Evolutionary conservation across 2,329 filamentous ascomycete species (phyloP).

Genomic region (Pestalotiopsis sp.): DNA sequence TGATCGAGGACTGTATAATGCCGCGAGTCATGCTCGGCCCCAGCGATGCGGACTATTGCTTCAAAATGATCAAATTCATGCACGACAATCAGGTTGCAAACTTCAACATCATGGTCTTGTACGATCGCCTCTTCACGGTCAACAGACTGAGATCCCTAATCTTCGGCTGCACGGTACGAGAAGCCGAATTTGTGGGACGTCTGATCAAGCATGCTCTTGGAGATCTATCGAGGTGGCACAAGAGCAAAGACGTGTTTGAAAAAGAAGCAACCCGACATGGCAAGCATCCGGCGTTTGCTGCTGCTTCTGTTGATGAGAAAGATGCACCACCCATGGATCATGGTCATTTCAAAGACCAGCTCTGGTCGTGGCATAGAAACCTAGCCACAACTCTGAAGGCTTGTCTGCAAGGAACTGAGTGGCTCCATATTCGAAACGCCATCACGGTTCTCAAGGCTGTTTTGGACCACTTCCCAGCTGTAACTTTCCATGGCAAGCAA

Average conservation of each 20-base stretch:
- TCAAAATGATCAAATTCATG: slow-evolving; percentile 82
- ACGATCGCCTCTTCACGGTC: slow-evolving; percentile 81
- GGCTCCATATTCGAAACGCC: slow-evolving; percentile 97
- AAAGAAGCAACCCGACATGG: slow-evolving; percentile 71
- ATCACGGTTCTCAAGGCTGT: slow-evolving; percentile 85
- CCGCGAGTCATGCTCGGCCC: slow-evolving; percentile 83
- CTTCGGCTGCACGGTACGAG: slow-evolving; percentile 85
- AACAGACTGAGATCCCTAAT: slow-evolving; percentile 81
- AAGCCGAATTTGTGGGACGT: slow-evolving; percentile 89
- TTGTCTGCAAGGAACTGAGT: slow-evolving; percentile 81
- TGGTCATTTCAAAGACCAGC: slow-evolving; percentile 79
- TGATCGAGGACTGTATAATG: slow-evolving; percentile 91
- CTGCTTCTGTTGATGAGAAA: slow-evolving; percentile 67
- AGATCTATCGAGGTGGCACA: slow-evolving; percentile 83
- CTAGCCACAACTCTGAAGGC: slow-evolving; percentile 77
- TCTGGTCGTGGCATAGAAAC: slow-evolving; percentile 89
- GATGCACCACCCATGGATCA: slow-evolving; percentile 77
- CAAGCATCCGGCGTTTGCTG: slow-evolving; percentile 75
- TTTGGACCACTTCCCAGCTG: slow-evolving; percentile 79
- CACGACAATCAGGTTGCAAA: slow-evolving; percentile 82
- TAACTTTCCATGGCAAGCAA: slow-evolving; percentile 81
- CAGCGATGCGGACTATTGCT: slow-evolving; percentile 85
- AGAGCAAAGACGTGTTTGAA: slow-evolving; percentile 73
- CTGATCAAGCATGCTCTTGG: slow-evolving; percentile 82
- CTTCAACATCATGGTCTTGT: slow-evolving; percentile 82